Evolutionary conservation across 371 early-diverging fungal genomes (phyloP).

Genomic region (Mortierella sp.): DNA sequence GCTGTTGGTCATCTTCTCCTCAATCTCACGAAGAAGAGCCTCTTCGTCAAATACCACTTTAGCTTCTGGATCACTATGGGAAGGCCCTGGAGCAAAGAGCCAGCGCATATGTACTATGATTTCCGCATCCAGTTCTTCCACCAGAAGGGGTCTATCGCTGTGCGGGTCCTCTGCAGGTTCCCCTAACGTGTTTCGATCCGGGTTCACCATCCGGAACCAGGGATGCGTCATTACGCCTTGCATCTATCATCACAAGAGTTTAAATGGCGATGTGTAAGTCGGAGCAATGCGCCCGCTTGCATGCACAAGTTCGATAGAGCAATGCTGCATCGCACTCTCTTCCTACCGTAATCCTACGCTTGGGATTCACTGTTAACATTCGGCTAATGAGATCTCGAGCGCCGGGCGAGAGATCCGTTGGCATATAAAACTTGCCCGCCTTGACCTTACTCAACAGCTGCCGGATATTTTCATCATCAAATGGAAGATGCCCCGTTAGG

Average conservation of each 20-base stretch:
- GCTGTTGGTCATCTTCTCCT: conserved; percentile 49
- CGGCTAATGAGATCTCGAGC: conserved; percentile 71
- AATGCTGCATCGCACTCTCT: neutral
- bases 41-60: conserved; percentile 60
- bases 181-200: conserved; percentile 28
- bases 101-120: conserved; percentile 50
- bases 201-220: conserved; percentile 64
- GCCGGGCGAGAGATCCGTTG: conserved; percentile 68
- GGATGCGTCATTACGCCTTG: conserved; percentile 67
- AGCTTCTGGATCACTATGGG: conserved; percentile 48
- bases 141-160: conserved; percentile 26
- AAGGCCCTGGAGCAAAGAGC: conserved; percentile 56
- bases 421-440: conserved; percentile 59
- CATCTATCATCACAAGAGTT: conserved; percentile 54
- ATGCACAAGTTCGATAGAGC: too few species aligned
- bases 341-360: conserved; percentile 63
- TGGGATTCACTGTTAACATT: conserved; percentile 69
- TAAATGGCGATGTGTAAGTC: too few species aligned
- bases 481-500: conserved; percentile 90
- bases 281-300: too few species aligned
- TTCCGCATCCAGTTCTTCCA: conserved; percentile 59
- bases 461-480: conserved; percentile 93
- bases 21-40: conserved; percentile 49
- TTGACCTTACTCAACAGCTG: conserved; percentile 77
- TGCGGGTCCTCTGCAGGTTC: conserved; percentile 49